Evolutionary conservation across 2,329 filamentous ascomycete species (phyloP), one percentile per base, ranked within the genome.

Genomic region (Trichoderma aggressivum): DNA sequence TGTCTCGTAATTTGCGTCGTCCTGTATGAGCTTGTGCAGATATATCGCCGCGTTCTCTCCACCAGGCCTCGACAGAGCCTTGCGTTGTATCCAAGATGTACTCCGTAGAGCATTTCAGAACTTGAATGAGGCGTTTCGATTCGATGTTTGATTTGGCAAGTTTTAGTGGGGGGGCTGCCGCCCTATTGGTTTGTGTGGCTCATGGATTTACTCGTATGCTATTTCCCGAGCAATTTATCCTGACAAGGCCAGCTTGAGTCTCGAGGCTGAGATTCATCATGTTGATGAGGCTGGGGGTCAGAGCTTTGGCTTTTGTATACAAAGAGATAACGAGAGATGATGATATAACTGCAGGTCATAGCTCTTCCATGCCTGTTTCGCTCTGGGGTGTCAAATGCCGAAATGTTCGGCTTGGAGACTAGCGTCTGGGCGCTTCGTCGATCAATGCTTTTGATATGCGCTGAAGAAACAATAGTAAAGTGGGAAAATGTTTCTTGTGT

Each of bases 121-220:
- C n/a, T 56, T 50, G 21, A 59, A 24, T 26, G 21, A 39, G 32
- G 47, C 50, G 18, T 28, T 63, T 47, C 36, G 36, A 39, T 65
- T 58, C 32, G 32, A 56, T 43, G 50, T 43, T 58, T 50, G 50
- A 28, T 26, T 58, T 69, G 66, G 26, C 56, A 34, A 69, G 16
- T 36, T 53, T 69, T 61, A 61, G 56, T 69, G 66, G 56, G 64
- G 36, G 63, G 66, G 66, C 39, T 69, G 14, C 32, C 66, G 66
- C 66, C 53, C 64, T 67, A 67, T 58, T 58, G 24, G 50, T 30
- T 26, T 16, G 32, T 16, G 32, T 47, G 34, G 24, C 24, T 3
- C 34, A 36, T 59, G 50, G 21, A 21, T 47, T 47, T 47, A n/a
- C n/a, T n/a, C n/a, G n/a, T n/a, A 16, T 28, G 3, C 39, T 47